Base-by-base conservation (phyloP, 805 yeast genomes). In the Spathaspora boniae region DNA sequence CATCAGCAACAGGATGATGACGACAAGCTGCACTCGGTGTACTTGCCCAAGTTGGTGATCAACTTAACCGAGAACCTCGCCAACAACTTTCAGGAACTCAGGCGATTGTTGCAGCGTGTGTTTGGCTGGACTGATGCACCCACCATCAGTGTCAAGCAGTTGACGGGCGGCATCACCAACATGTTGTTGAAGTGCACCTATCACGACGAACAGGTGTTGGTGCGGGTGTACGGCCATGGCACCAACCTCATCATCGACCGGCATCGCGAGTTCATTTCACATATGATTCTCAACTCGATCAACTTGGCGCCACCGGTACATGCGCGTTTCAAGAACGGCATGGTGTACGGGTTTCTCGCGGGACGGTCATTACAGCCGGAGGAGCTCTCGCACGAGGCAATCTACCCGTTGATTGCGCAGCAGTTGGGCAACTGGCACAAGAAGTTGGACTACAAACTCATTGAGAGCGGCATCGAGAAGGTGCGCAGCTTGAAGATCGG, bases 201-300 rank as follows among this genome's bases (percentile, higher is more conserved):
- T 41, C 40, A 50, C 7, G 6, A 21, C 4, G 29, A 28, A 16
- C 24, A 21, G 2, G 78, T 74, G 0, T 65, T 83, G 12, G 78
- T 83, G 37, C 64, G 93, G 40, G 80, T 84, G 0, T 83, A 84
- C 46, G 93, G 93, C 6, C 72, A 75, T 38, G 88, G 88, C 9
- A 83, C 93, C 1, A 73, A 70, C 36, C 60, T 78, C 24, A 82
- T 83, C 33, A 83, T 83, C 22, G 88, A 84, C 55, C 64, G 93
- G 43, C 80, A 80, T 45, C 62, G 88, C 24, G 93, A 83, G 52
- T 80, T 78, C 50, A 80, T 81, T 14, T 80, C 84, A 38, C 91
- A 83, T 52, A 51, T 78, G 32, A 73, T 78, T 34, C 66, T 84
- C 33, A 70, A 78, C 46, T 68, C 80, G 3, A 62, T 78, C 28